Evolutionary conservation across 2,329 filamentous ascomycete genomes (phyloP).

Genomic region (Talaromyces sp.): DNA sequence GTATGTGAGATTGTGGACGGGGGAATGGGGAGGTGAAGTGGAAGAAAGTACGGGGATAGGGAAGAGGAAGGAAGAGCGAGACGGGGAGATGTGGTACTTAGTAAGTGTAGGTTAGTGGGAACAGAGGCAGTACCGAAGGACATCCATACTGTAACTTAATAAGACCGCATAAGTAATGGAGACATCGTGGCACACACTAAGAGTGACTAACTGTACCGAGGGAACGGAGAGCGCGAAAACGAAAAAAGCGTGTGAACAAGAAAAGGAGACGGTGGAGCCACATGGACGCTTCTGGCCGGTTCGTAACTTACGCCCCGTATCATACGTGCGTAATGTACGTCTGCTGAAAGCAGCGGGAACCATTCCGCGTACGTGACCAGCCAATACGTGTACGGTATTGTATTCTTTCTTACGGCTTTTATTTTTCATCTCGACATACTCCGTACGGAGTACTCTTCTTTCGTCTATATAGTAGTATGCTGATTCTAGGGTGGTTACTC

Average conservation of each 20-base stretch:
- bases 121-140: neutral
- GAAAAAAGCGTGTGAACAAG: constrained; percentile 9
- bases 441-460: neutral
- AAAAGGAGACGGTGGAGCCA: constrained; percentile 14
- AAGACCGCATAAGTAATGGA: too few species aligned
- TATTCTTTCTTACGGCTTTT: neutral
- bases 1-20: constrained; percentile 17
- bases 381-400: constrained; percentile 6
- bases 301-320: constrained; percentile 2
- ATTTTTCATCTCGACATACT: neutral
- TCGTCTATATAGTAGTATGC: neutral
- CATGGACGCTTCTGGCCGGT: constrained; percentile 19
- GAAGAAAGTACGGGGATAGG: constrained; percentile 15
- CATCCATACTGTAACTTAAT: too few species aligned
- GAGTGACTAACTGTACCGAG: constrained; percentile 19
- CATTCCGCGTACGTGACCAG: neutral
- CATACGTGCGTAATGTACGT: neutral
- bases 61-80: neutral
- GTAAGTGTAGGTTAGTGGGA: too few species aligned
- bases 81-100: constrained; percentile 6
- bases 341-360: neutral
- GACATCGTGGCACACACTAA: constrained; percentile 12
- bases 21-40: constrained; percentile 17
- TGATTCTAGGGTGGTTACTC: neutral
- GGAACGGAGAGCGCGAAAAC: constrained; percentile 16